These are phyloP conservation scores for Liquidambar formosana DNA, from an alignment of 164 flowering plant species.

Conservation along the genomic window DNA sequence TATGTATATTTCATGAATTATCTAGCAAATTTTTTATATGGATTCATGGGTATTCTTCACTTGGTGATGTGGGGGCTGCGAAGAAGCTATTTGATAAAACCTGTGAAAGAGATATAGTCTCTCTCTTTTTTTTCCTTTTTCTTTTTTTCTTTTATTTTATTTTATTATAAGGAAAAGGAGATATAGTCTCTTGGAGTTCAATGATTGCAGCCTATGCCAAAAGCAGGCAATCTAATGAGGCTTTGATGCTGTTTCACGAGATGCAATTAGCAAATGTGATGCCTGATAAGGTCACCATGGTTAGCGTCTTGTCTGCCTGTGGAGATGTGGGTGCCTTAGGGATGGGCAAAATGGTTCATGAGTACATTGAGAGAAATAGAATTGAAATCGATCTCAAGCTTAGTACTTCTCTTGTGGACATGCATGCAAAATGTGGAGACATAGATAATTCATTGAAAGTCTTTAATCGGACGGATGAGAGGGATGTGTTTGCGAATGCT, in stretches of 20 bases:
- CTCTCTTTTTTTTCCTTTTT: too few relatives aligned
- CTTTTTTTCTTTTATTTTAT: too few relatives aligned
- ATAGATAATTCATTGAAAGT: conserved; percentile 25
- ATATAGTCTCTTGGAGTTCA: conserved; percentile 37
- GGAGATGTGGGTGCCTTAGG: conserved; percentile 37
- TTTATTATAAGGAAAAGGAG: too few relatives aligned
- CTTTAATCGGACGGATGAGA: conserved; percentile 25
- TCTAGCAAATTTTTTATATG: too few relatives aligned
- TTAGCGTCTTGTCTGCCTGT: conserved; percentile 36
- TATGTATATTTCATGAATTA: not conserved
- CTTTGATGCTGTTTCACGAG: conserved; percentile 29
- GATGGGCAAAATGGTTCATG: conserved; percentile 38
- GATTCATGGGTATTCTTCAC: conserved; percentile 35
- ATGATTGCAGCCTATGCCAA: conserved; percentile 30
- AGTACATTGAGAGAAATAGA: conserved; percentile 23
- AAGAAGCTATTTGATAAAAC: conserved; percentile 28
- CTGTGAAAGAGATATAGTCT: conserved; percentile 22
- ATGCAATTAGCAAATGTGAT: conserved; percentile 29
- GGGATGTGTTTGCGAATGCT: conserved; percentile 33
- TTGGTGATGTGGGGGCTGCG: not conserved
- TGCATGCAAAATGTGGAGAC: conserved; percentile 45
- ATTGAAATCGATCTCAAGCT: conserved; percentile 35
- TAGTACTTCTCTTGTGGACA: conserved; percentile 41
- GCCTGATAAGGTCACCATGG: conserved; percentile 38
- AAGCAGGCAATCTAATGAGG: conserved; percentile 27